phyloP scores from a whole-genome alignment of 768 basidiomycete species.

The Leccinum disarticulatum region DNA sequence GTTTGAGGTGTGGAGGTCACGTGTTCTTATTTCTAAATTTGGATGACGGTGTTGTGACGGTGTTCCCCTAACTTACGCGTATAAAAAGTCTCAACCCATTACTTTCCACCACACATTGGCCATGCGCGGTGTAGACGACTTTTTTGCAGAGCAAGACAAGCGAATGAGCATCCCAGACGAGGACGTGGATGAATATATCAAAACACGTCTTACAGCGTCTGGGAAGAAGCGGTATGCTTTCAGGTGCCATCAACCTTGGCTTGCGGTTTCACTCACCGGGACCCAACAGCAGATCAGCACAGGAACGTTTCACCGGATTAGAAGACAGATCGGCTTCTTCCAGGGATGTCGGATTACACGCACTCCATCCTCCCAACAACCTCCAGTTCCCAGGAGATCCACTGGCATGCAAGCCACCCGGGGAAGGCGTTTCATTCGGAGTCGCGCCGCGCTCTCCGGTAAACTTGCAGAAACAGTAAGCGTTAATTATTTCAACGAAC shows the following conservation, averaged over 20 bases:
- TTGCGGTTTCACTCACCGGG: slow-evolving; percentile 7
- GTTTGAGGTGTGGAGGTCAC: too few relatives aligned
- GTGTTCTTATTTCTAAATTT: background rate
- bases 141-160: slow-evolving; percentile 55
- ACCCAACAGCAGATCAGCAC: slow-evolving; percentile 5
- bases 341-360: slow-evolving; percentile 1
- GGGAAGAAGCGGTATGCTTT: slow-evolving; percentile 19
- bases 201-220: slow-evolving; percentile 25
- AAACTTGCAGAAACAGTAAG: slow-evolving; percentile 12
- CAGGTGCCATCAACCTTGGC: background rate
- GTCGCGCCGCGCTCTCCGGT: background rate
- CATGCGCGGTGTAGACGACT: slow-evolving; percentile 42
- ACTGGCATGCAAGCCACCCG: background rate
- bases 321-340: background rate
- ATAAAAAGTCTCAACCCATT: background rate
- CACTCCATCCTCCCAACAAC: background rate
- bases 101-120: background rate
- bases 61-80: slow-evolving; percentile 9
- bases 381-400: background rate
- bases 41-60: background rate
- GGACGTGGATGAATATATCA: slow-evolving; percentile 48
- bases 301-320: background rate
- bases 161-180: slow-evolving; percentile 56
- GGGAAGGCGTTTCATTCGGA: background rate
- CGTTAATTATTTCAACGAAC: background rate